Evolutionary conservation across 495 filamentous ascomycete species (phyloP).

Genomic region (Hyphodiscus hymeniophilus): DNA sequence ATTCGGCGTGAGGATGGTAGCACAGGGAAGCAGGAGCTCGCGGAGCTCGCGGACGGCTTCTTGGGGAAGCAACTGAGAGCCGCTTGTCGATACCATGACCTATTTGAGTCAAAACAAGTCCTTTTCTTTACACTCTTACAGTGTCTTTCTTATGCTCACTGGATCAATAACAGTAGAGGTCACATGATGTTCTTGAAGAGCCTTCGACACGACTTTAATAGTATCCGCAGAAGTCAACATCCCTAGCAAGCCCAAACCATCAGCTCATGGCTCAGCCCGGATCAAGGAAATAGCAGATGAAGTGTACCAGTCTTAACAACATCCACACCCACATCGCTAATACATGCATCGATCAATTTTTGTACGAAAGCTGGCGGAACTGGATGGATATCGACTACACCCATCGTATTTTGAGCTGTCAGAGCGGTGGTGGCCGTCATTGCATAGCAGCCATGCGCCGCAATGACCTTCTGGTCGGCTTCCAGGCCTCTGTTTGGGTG

Average conservation of each 20-base stretch:
- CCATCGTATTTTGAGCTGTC: conserved; percentile 88
- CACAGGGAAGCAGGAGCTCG: conserved; percentile 59
- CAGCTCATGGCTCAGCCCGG: neutral
- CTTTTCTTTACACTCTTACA: conserved; percentile 2
- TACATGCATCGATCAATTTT: conserved; percentile 75
- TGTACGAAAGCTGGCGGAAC: conserved; percentile 69
- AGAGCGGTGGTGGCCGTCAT: conserved; percentile 95
- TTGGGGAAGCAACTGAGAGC: conserved; percentile 63
- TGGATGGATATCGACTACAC: conserved; percentile 73
- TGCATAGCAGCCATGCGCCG: conserved; percentile 85
- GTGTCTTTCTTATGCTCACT: conserved; percentile 41
- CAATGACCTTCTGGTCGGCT: conserved; percentile 91
- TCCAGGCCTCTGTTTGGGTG: conserved; percentile 70
- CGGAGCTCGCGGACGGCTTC: conserved; percentile 59
- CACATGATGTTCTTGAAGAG: conserved; percentile 51
- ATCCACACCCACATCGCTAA: conserved; percentile 79
- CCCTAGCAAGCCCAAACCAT: conserved; percentile 38
- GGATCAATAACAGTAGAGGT: conserved; percentile 73
- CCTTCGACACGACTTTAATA: conserved; percentile 64
- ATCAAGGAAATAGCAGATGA: neutral
- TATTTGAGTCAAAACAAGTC: conserved; percentile 23
- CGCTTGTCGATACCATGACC: conserved; percentile 92
- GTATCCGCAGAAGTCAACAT: conserved; percentile 82
- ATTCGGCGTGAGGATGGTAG: conserved; percentile 84
- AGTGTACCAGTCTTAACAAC: conserved; percentile 81